Conservation (phyloP, 371 early-diverging fungal species). For the Smittium culicis region DNA sequence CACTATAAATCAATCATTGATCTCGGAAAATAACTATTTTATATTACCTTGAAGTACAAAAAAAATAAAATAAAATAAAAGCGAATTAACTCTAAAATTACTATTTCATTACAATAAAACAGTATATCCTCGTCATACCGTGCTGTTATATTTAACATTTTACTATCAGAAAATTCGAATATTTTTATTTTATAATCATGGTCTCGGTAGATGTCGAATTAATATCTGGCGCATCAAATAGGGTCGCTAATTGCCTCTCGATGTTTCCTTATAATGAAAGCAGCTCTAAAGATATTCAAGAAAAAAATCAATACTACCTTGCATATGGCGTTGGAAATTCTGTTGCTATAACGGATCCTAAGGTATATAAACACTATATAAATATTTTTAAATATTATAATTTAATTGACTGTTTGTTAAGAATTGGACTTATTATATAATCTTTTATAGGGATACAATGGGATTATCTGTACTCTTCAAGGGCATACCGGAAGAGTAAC, state of each 20-base stretch:
- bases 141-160: too few species aligned
- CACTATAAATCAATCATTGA: too few species aligned
- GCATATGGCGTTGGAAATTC: slow-evolving; percentile 59
- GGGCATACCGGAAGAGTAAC: slow-evolving; percentile 74
- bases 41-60: too few species aligned
- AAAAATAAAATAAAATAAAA: too few species aligned
- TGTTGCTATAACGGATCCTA: slow-evolving; percentile 59
- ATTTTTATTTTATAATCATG: slow-evolving; percentile 5
- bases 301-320: slow-evolving; percentile 17
- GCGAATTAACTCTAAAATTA: too few species aligned
- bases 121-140: too few species aligned
- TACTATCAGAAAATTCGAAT: not conserved
- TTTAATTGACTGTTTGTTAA: not conserved
- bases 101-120: too few species aligned
- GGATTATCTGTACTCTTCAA: slow-evolving; percentile 48
- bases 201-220: slow-evolving; percentile 14
- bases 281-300: not conserved
- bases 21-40: too few species aligned
- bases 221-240: slow-evolving; percentile 22
- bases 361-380: slow-evolving; percentile 29
- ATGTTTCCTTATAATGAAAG: slow-evolving; percentile 7
- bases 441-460: slow-evolving; percentile 35
- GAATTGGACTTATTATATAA: slow-evolving; percentile 1
- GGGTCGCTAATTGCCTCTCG: slow-evolving; percentile 26
- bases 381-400: not conserved